Evolutionary conservation across 371 early-diverging fungal genomes (phyloP).

Genomic region (Lichtheimia ramosa): DNA sequence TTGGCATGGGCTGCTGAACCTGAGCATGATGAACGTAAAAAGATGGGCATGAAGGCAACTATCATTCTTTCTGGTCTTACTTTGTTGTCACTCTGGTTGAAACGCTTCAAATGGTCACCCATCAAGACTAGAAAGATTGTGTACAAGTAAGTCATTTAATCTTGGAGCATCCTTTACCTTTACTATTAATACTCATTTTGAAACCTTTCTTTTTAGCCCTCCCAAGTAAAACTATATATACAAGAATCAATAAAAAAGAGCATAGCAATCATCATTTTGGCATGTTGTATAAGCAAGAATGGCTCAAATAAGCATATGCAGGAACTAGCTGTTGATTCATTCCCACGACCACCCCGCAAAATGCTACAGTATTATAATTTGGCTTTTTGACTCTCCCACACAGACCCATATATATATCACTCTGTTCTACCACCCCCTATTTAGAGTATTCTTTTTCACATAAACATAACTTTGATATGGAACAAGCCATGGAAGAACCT

Average conservation of each 20-base stretch:
- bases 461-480: not conserved
- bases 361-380: too few species aligned
- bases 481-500: constrained; percentile 1
- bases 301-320: too few species aligned
- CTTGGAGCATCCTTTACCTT: not conserved
- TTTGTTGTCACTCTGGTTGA: constrained; percentile 70
- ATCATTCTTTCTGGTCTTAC: constrained; percentile 60
- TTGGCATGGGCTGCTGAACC: constrained; percentile 95
- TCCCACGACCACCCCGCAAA: too few species aligned
- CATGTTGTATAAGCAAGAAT: too few species aligned
- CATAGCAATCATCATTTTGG: not conserved
- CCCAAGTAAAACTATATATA: constrained; percentile 20
- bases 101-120: constrained; percentile 79
- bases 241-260: not conserved
- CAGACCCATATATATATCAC: too few species aligned
- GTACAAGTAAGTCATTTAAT: constrained; percentile 55
- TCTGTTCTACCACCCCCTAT: too few species aligned
- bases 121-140: constrained; percentile 84
- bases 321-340: too few species aligned
- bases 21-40: constrained; percentile 96
- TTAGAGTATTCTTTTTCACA: too few species aligned
- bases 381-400: too few species aligned
- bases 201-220: too few species aligned
- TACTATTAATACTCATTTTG: too few species aligned
- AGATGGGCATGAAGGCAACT: constrained; percentile 92